phyloP scores from a whole-genome alignment of 495 filamentous ascomycete genomes.

The Neurospora africana region DNA sequence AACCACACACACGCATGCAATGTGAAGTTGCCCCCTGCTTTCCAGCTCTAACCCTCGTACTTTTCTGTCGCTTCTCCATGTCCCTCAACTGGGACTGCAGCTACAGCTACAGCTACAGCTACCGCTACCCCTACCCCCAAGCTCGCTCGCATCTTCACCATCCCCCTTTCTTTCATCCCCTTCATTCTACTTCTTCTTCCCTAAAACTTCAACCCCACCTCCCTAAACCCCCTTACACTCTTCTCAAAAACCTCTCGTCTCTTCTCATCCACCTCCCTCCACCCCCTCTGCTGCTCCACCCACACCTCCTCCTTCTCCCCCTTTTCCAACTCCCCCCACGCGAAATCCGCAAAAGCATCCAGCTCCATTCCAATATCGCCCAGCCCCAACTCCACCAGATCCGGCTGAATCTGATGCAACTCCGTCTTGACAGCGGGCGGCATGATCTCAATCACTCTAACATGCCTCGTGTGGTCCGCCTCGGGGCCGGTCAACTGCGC shows the following conservation, averaged over 20 bases:
- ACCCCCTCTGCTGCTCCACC: conserved; percentile 10
- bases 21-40: background rate
- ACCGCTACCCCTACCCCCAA: no score
- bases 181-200: no score
- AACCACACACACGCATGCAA: no score
- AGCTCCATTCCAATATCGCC: conserved; percentile 49
- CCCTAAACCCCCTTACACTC: conserved; percentile 5
- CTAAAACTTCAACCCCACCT: conserved; percentile 2
- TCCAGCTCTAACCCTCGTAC: background rate
- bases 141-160: no score
- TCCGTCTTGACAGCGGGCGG: conserved; percentile 61
- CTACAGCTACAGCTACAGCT: no score
- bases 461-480: conserved; percentile 7
- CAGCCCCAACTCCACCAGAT: conserved; percentile 29
- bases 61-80: no score
- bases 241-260: conserved; percentile 6
- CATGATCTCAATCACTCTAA: conserved; percentile 54
- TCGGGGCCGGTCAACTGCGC: conserved; percentile 37
- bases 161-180: no score
- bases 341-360: conserved; percentile 45
- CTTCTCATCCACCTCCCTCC: conserved; percentile 3
- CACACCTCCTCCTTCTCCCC: conserved; percentile 40
- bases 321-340: conserved; percentile 44
- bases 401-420: conserved; percentile 40
- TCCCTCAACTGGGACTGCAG: no score